A percentile compares a stretch with the other conserved stretches of the same genome.
These are phyloP conservation scores for Nitzschia putrida DNA, from an alignment of 108 stramenopile genomes.

Conservation along the genomic window DNA sequence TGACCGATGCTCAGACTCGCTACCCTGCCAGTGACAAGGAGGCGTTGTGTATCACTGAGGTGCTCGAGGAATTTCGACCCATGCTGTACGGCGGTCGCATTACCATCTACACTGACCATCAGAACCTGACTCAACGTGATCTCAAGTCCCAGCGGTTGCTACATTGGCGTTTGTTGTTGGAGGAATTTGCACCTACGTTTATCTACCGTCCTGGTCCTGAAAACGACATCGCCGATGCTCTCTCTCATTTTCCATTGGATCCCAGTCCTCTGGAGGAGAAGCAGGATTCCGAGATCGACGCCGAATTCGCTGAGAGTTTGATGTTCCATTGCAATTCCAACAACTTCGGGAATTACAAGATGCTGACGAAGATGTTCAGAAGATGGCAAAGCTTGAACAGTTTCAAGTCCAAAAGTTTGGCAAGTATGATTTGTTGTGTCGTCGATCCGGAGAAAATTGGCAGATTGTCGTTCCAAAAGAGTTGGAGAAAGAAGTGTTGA, in stretches of 20 bases:
- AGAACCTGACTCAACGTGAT: slow-evolving; percentile 28
- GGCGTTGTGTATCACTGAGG: slow-evolving; percentile 37
- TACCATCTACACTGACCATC: slow-evolving; percentile 46
- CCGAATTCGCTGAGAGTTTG: background rate
- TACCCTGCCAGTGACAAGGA: slow-evolving; percentile 53
- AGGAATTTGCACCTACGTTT: slow-evolving; percentile 39
- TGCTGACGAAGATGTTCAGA: too few relatives aligned
- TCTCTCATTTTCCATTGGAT: slow-evolving; percentile 12
- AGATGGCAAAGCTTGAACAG: too few relatives aligned
- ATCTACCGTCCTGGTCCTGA: slow-evolving; percentile 19
- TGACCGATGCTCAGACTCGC: slow-evolving; percentile 34
- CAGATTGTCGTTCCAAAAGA: too few relatives aligned
- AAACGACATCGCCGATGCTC: too few relatives aligned
- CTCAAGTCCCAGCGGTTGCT: background rate
- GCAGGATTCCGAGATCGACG: background rate
- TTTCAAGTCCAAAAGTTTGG: too few relatives aligned
- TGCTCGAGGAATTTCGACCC: slow-evolving; percentile 42
- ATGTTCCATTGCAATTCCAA: too few relatives aligned
- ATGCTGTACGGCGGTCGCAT: slow-evolving; percentile 35
- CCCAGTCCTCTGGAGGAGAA: background rate
- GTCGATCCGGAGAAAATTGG: too few relatives aligned
- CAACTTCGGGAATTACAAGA: too few relatives aligned
- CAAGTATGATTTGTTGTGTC: too few relatives aligned
- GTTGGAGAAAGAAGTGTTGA: too few relatives aligned
- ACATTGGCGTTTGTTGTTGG: slow-evolving; percentile 33